Evolutionary conservation across 2,329 filamentous ascomycete species (phyloP).

Genomic region (Aspergillus luchuensis): DNA sequence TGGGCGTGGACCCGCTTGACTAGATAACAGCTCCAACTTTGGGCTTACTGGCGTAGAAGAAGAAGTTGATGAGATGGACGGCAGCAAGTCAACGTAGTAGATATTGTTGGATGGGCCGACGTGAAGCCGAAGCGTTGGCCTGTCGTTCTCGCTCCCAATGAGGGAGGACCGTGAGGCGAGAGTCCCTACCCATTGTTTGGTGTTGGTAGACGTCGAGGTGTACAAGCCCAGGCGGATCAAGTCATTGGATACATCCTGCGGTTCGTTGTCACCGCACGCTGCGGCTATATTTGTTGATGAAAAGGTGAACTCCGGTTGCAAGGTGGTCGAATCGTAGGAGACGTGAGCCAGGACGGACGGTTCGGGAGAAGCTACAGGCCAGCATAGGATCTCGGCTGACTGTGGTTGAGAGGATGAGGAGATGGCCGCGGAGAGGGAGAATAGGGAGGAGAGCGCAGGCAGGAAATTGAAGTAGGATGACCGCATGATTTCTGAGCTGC

Average conservation of each 20-base stretch:
- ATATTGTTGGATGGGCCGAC: constrained; percentile 40
- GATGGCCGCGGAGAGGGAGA: constrained; percentile 21
- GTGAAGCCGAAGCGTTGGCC: constrained; percentile 44
- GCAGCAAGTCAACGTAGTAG: constrained; percentile 43
- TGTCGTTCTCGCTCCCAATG: constrained; percentile 19
- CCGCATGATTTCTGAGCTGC: constrained; percentile 14
- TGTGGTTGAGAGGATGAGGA: constrained; percentile 21
- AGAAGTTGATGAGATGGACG: constrained; percentile 22
- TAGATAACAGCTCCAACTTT: constrained; percentile 38
- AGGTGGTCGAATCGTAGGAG: constrained; percentile 43
- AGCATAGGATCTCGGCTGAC: constrained; percentile 42
- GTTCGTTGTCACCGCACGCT: not conserved
- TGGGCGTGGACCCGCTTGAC: constrained; percentile 37
- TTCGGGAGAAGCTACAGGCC: constrained; percentile 36
- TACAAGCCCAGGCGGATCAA: constrained; percentile 58
- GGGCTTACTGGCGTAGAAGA: constrained; percentile 22
- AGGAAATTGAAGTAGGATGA: constrained; percentile 11
- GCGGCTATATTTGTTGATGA: constrained; percentile 39
- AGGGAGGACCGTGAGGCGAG: constrained; percentile 43
- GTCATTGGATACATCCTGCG: constrained; percentile 41
- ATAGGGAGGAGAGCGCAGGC: constrained; percentile 14
- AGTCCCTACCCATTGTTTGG: constrained; percentile 45
- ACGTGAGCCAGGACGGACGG: constrained; percentile 44
- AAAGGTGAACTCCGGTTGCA: constrained; percentile 39
- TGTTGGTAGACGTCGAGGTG: constrained; percentile 36